These are phyloP conservation scores for Vicia faba DNA, from an alignment of 306 rosid genomes.

Conservation along the genomic window DNA sequence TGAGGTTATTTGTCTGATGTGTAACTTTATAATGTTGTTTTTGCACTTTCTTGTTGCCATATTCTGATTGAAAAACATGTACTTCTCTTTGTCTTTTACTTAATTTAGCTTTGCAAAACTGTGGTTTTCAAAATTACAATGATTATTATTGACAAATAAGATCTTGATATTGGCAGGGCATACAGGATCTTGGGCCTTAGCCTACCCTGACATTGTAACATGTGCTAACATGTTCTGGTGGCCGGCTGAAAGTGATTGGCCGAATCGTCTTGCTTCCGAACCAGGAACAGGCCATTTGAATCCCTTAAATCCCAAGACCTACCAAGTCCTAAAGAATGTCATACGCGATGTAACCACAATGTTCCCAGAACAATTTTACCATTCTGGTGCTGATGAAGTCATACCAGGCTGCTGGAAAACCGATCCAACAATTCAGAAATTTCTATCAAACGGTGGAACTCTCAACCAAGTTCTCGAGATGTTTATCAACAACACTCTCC, in stretches of 20 bases:
- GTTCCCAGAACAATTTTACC: slow-evolving; percentile 79
- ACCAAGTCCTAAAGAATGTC: slow-evolving; percentile 70
- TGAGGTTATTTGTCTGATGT: background rate
- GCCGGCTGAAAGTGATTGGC: slow-evolving; percentile 60
- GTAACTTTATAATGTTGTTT: background rate
- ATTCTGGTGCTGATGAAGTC: slow-evolving; percentile 76
- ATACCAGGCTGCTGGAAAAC: slow-evolving; percentile 85
- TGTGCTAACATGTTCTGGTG: slow-evolving; percentile 93
- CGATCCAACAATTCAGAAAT: slow-evolving; percentile 59
- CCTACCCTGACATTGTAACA: slow-evolving; percentile 79
- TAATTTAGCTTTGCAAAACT: slow-evolving; percentile 8
- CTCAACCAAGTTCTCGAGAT: slow-evolving; percentile 68
- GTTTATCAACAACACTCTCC: slow-evolving; percentile 71
- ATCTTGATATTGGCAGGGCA: slow-evolving; percentile 57
- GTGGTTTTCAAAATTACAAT: background rate
- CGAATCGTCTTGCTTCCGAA: slow-evolving; percentile 57
- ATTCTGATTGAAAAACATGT: slow-evolving; percentile 17
- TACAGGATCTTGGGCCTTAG: slow-evolving; percentile 88
- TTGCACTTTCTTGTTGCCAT: background rate
- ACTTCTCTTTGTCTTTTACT: slow-evolving; percentile 3
- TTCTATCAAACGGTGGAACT: slow-evolving; percentile 64
- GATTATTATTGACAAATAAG: slow-evolving; percentile 1
- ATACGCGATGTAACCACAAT: slow-evolving; percentile 55
- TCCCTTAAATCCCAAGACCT: slow-evolving; percentile 81
- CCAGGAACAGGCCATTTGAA: slow-evolving; percentile 92